Base-by-base conservation (phyloP, 176 grass and related monocot genomes). In the Puya raimondii region DNA sequence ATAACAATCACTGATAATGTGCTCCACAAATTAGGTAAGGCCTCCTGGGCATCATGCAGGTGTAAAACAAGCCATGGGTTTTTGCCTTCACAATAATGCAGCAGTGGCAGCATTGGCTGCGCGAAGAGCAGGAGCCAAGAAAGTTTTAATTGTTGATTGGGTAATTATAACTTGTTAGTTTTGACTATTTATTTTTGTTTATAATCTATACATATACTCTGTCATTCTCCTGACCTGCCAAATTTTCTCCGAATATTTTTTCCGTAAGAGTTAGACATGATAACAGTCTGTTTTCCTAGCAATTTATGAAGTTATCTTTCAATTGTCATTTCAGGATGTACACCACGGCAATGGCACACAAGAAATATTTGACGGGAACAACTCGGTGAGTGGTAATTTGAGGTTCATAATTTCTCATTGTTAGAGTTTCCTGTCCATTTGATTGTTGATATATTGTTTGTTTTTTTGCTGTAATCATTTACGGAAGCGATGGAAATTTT, bases 271-370 rank as follows among this genome's bases (percentile, higher is more conserved):
- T 10, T 4, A 18, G 56, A 61, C 7, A 22, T 61, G 56, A 20
- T 61, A n/a, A 61, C 17, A 18, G 2, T 6, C 1, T 20, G 20
- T 15, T 18, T 20, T 61, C 17, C n/a, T 18, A 9, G 21, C 21
- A 18, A 5, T 74, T 76, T 53, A 82, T 12, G 11, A 72, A 12
- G 13, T 67, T 56, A 20, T 23, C 51, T 76, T 64, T 75, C 17
- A 48, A 72, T 80, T 73, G 29, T 83, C 66, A 21, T 70, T 81
- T 48, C 84, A 97, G 93, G 93, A 97, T 85, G 93, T 97, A 58
- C 93, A 97, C 71, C 93, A 97, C 78, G 93, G 93, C 70, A 97
- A 97, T 84, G 93, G 93, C 48, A 97, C 93, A 65, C 93, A 97
- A 67, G 93, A 97, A 68, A 92, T 97, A 85, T 97, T 97, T 74